These are phyloP conservation scores for Rhizopus microsporus DNA, from an alignment of 371 early-diverging fungal species.

Conservation along the genomic window DNA sequence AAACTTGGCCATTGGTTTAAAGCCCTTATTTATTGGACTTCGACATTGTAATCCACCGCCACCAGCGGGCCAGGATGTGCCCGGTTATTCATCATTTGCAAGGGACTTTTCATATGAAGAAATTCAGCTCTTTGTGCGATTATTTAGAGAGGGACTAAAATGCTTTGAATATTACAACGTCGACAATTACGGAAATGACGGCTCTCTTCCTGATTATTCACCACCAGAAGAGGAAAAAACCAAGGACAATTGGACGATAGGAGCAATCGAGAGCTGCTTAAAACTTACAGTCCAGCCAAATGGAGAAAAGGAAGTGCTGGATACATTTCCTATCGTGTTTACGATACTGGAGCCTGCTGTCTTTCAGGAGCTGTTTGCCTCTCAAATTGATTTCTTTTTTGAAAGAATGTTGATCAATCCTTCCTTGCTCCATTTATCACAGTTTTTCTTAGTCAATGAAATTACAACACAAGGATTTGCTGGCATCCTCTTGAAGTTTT, in stretches of 20 bases:
- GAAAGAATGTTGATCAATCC: constrained; percentile 82
- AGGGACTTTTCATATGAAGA: constrained; percentile 74
- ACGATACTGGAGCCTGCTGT: constrained; percentile 86
- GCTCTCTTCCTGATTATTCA: constrained; percentile 32
- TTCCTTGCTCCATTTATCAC: constrained; percentile 82
- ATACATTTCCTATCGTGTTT: constrained; percentile 89
- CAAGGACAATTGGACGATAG: constrained; percentile 23
- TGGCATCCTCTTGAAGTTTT: constrained; percentile 73
- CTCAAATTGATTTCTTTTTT: constrained; percentile 90
- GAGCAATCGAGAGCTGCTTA: constrained; percentile 28
- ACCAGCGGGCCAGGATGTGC: constrained; percentile 29
- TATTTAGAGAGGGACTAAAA: constrained; percentile 84
- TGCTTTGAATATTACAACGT: constrained; percentile 88
- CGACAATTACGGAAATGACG: constrained; percentile 66
- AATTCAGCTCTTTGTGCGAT: constrained; percentile 59
- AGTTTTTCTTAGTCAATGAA: constrained; percentile 85
- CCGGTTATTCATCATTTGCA: constrained; percentile 43
- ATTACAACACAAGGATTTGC: constrained; percentile 78
- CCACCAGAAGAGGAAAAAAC: constrained; percentile 21
- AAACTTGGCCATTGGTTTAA: constrained; percentile 84
- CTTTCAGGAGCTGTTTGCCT: constrained; percentile 93
- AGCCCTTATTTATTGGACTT: constrained; percentile 79
- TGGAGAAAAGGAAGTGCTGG: constrained; percentile 89
- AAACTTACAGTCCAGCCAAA: constrained; percentile 59
- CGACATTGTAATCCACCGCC: constrained; percentile 70